Evolutionary conservation across 306 rosid species (phyloP).

Genomic region (Prunus padus): DNA sequence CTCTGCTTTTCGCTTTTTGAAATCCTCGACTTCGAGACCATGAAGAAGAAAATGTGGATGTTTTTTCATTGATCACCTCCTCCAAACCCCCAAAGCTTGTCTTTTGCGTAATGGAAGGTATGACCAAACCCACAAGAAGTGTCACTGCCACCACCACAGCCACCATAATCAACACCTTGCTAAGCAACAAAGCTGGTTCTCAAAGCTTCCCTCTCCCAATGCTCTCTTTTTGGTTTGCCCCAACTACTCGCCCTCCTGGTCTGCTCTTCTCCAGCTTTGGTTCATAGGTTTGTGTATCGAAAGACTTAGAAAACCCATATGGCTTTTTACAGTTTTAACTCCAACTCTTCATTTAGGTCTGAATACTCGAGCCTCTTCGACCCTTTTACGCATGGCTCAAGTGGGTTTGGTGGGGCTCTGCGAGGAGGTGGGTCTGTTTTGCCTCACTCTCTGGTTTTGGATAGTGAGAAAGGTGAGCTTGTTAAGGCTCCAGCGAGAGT

Average conservation of each 20-base stretch:
- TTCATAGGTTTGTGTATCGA: conserved; percentile 19
- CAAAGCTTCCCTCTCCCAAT: conserved; percentile 43
- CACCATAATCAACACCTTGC: conserved; percentile 30
- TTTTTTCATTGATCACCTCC: conserved; percentile 40
- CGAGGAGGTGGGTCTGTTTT: conserved; percentile 26
- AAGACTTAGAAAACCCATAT: conserved; percentile 5
- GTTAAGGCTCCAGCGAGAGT: conserved; percentile 46
- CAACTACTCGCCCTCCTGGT: conserved; percentile 77
- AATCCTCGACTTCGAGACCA: conserved; percentile 38
- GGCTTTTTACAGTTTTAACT: conserved; percentile 39
- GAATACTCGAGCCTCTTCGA: conserved; percentile 28
- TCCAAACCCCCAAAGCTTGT: conserved; percentile 13
- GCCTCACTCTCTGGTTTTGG: conserved; percentile 48
- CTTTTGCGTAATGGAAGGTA: conserved; percentile 51
- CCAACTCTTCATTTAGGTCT: conserved; percentile 32
- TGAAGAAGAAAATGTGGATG: conserved; percentile 58
- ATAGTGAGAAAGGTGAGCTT: conserved; percentile 59
- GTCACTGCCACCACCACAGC: conserved; percentile 8
- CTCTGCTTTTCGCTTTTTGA: neutral
- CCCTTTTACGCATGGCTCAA: conserved; percentile 30
- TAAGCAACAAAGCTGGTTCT: conserved; percentile 29
- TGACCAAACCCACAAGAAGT: conserved; percentile 33
- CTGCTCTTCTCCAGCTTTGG: conserved; percentile 32
- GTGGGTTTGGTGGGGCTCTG: conserved; percentile 22
- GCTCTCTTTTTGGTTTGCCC: conserved; percentile 75